Evolutionary conservation across 345 rosid genomes (phyloP), one percentile per base, ranked within the genome.

Genomic region (Gossypium thurberi): DNA sequence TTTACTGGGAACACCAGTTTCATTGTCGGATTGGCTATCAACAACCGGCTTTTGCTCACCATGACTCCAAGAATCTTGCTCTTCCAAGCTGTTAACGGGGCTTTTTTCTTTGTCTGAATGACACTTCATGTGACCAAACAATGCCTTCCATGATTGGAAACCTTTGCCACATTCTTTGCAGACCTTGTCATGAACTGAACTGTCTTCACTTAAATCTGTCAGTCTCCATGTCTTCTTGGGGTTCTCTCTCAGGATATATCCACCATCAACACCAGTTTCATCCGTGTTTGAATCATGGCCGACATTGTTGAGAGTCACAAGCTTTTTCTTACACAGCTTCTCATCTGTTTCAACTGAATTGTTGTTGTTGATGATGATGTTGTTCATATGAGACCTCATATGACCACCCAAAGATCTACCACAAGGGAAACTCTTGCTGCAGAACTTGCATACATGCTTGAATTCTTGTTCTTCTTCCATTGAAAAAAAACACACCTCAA

Each of bases 381-480:
- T 69, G 10, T 76, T 72, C 83, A 83, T 76, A 56, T 87, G 94
- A 76, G 91, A 89, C 85, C 91, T 85, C 90, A 87, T 83, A 81
- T 87, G 94, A 70, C 94, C 94, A 23, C 94, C 94, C 78, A 89
- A 74, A 46, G 91, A 87, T 83, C 89, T 89, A 13, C 94, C 91
- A 77, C 90, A 77, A 9, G 80, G 74, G 75, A 85, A 87, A 69
- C 86, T 84, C 81, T 87, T 87, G 86, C 78, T 71, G 82, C 93
- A 89, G 73, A 89, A 82, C 74, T 84, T 89, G 81, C 92, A 88
- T 28, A 69, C 83, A 80, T 80, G 85, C 65, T 82, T 85, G 28
- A 75, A 73, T 77, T 76, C 80, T 64, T 70, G 65, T 74, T 64
- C 83, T 69, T 76, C 84, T 47, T 77, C 83, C 81, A 75, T 82